Evolutionary conservation across 345 rosid genomes (phyloP), one percentile per base, ranked within the genome.

Genomic region (Rhizophora mangle): DNA sequence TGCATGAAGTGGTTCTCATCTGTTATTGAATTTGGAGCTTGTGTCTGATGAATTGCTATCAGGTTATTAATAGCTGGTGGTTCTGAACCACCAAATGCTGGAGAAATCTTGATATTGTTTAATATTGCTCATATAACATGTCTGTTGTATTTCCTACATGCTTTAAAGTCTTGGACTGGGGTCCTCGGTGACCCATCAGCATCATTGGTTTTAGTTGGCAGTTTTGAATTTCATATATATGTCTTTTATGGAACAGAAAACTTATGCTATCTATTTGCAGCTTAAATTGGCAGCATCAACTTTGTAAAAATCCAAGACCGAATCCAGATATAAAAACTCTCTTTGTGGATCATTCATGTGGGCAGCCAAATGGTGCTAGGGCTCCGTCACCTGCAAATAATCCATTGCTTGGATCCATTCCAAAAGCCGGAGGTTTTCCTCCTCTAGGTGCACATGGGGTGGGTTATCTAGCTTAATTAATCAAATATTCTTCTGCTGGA

Each of bases 211-310:
- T 10, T n/a, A 62, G 34, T 62, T 62, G 53, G n/a, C 26, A 58
- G 63, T 73, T 62, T 49, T 62, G 32, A 30, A 29, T 56, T 19
- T 22, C 37, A 21, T 31, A 26, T 56, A 29, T 49, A 4, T 26
- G 31, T 9, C 61, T 66, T 37, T 64, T 46, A 66, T 43, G 49
- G 18, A 13, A 13, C 30, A 57, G 37, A 68, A 62, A 72, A 72
- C 66, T 60, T 65, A 69, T 59, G 60, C 49, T 18, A 8, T 27
- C 22, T 74, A 47, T 71, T 77, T 68, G 62, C 87, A 86, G 91
- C 73, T 62, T 86, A 62, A 86, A 82, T 61, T 84, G 88, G 88
- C 88, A 86, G 82, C 87, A 83, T 65, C 26, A 61, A 30, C 78
- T 27, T 6, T 82, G 90, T 69, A 32, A n/a, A 64, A 2, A 68